Evolutionary conservation across 352 stramenopile species (phyloP), one percentile per base, ranked within the genome.

Genomic region (Pythium monospermum): DNA sequence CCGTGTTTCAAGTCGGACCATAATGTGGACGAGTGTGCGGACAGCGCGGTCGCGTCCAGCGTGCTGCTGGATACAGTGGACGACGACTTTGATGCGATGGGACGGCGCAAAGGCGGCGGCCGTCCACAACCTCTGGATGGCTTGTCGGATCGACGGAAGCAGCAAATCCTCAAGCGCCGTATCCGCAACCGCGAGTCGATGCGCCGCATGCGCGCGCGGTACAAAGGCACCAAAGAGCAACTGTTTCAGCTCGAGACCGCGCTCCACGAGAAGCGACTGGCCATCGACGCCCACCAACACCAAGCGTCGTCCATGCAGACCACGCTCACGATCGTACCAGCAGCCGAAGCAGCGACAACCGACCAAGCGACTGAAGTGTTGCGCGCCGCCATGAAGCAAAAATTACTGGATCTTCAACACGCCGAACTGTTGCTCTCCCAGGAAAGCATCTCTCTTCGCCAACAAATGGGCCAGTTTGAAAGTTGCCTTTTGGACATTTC

Each of bases 171-270:
- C 19, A 55, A 51, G 37, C 64, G 64, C 1, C 49, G 64, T 11
- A 26, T 45, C 31, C 59, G 59, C 40, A 71, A 68, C 33, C 59
- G 63, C 46, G 59, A 71, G 54, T 65, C 53, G 32, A 71, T 72
- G 64, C 64, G 59, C 13, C 64, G 64, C 51, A 57, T 42, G 36
- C 59, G 64, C 13, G 30, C 27, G 35, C 59, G 63, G 15, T 48
- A 59, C 47, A 72, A 69, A 56, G 55, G 38, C 28, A 41, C 53
- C 26, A 42, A 55, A 28, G 43, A 61, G n/a, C 35, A 54, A 30
- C 43, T 59, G 22, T 42, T 21, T 2, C 49, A 57, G 49, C 49
- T 57, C 19, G 49, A 57, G 32, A 43, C 18, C 3, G 32, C 32
- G 15, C 49, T 57, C 12, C 19, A 8, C 4, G 26, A 26, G 21